phyloP scores from a whole-genome alignment of 2,329 filamentous ascomycete species.

The Colletotrichum sp. region DNA sequence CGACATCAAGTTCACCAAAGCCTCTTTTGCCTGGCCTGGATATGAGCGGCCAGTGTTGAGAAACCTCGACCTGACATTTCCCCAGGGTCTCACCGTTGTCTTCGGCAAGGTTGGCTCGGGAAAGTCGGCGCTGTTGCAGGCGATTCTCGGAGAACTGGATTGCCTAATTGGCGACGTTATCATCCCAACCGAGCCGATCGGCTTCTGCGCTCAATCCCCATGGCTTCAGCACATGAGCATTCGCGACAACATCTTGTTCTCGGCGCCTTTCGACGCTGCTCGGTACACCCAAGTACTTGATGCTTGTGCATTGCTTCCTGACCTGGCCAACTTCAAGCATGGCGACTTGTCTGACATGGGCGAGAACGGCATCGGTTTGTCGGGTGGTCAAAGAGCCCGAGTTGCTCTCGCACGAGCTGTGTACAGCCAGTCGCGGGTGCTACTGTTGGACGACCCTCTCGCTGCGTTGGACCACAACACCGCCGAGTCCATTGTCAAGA shows the following conservation, averaged over 20 bases:
- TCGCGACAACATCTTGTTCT: constrained; percentile 69
- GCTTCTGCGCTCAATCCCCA: constrained; percentile 65
- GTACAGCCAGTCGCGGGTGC: constrained; percentile 61
- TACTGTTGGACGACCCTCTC: constrained; percentile 68
- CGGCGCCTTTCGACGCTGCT: constrained; percentile 55
- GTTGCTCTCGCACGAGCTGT: constrained; percentile 68
- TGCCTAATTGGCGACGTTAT: constrained; percentile 57
- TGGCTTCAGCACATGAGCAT: constrained; percentile 73
- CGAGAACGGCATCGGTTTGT: constrained; percentile 67
- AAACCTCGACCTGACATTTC: constrained; percentile 51
- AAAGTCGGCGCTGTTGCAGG: constrained; percentile 65
- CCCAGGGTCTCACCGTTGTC: constrained; percentile 57
- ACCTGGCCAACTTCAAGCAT: constrained; percentile 60
- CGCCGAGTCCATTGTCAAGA: constrained; percentile 65
- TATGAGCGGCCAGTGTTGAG: constrained; percentile 57
- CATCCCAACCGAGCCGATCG: constrained; percentile 55
- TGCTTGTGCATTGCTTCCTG: constrained; percentile 62
- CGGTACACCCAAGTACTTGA: constrained; percentile 66
- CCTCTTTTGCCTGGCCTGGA: constrained; percentile 83
- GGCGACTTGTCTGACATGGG: constrained; percentile 66
- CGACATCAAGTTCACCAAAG: constrained; percentile 62
- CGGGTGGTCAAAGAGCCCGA: constrained; percentile 67
- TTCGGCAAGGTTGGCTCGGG: constrained; percentile 66
- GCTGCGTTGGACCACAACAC: constrained; percentile 69
- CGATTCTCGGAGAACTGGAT: constrained; percentile 70